phyloP scores from a whole-genome alignment of 176 grass and related monocot genomes.

The Ensete ventricosum region DNA sequence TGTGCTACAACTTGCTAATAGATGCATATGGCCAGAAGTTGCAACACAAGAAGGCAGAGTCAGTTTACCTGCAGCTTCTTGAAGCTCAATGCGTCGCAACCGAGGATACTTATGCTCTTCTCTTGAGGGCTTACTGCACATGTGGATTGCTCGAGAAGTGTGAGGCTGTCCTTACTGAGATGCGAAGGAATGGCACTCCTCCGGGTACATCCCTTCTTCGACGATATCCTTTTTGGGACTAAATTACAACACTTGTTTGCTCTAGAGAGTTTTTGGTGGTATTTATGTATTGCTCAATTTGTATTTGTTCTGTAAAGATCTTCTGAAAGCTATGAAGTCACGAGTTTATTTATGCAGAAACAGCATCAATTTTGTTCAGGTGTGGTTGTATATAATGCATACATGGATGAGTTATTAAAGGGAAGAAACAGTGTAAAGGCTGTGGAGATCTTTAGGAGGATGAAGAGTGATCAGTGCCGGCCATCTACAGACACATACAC shows the following conservation, averaged over 20 bases:
- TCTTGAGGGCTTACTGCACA: conserved; percentile 54
- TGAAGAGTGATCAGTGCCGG: conserved; percentile 66
- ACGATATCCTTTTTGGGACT: background rate
- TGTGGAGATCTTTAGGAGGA: conserved; percentile 70
- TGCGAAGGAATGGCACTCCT: conserved; percentile 54
- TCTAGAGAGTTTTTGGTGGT: background rate
- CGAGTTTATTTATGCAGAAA: conserved; percentile 16
- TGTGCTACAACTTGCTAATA: conserved; percentile 87
- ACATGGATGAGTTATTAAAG: conserved; percentile 62
- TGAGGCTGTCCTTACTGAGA: conserved; percentile 76
- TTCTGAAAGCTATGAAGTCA: conserved; percentile 5
- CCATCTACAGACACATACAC: conserved; percentile 78
- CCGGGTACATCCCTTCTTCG: conserved; percentile 34
- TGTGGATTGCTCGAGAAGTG: conserved; percentile 52
- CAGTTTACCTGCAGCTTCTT: conserved; percentile 48
- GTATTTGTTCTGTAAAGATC: background rate
- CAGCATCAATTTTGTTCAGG: conserved; percentile 33
- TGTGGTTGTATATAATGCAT: conserved; percentile 64
- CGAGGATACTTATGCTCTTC: conserved; percentile 85
- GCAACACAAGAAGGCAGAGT: conserved; percentile 51
- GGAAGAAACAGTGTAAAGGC: conserved; percentile 60
- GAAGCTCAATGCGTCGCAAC: conserved; percentile 76
- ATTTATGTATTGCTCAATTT: background rate
- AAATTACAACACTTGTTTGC: background rate
- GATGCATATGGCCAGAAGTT: conserved; percentile 55